A percentile compares a stretch with the other conserved stretches of the same genome.
phyloP scores from a whole-genome alignment of 2,329 filamentous ascomycete genomes.

The Aspergillus latus region DNA sequence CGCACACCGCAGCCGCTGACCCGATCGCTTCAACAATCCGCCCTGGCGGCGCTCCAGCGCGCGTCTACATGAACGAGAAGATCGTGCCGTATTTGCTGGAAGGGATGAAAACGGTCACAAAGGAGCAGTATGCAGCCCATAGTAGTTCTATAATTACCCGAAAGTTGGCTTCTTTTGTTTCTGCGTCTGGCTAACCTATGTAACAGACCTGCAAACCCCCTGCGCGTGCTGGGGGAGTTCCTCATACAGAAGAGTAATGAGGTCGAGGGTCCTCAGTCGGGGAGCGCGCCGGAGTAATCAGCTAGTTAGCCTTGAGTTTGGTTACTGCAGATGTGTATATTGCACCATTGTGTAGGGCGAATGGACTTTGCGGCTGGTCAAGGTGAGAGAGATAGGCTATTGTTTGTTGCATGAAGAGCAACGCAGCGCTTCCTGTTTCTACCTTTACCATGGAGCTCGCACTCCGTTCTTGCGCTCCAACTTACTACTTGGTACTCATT shows the following conservation, averaged over 20 bases:
- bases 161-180: background rate
- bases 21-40: conserved; percentile 54
- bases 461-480: background rate
- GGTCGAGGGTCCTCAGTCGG: conserved; percentile 48
- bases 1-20: conserved; percentile 27
- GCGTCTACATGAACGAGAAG: conserved; percentile 70
- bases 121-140: conserved; percentile 61
- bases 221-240: conserved; percentile 69
- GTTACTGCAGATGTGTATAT: too few relatives aligned
- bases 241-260: conserved; percentile 68
- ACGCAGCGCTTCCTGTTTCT: background rate
- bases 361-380: background rate
- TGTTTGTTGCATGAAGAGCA: background rate
- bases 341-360: background rate
- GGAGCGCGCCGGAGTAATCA: conserved; percentile 28
- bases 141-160: background rate
- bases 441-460: background rate
- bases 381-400: background rate
- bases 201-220: conserved; percentile 63
- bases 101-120: conserved; percentile 71
- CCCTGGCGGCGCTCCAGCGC: conserved; percentile 66
- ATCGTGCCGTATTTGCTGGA: conserved; percentile 68
- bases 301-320: background rate
- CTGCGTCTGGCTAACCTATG: background rate
- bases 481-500: background rate